Conservation (phyloP, 2,329 filamentous ascomycete species). For the Kalmusia sp. region DNA sequence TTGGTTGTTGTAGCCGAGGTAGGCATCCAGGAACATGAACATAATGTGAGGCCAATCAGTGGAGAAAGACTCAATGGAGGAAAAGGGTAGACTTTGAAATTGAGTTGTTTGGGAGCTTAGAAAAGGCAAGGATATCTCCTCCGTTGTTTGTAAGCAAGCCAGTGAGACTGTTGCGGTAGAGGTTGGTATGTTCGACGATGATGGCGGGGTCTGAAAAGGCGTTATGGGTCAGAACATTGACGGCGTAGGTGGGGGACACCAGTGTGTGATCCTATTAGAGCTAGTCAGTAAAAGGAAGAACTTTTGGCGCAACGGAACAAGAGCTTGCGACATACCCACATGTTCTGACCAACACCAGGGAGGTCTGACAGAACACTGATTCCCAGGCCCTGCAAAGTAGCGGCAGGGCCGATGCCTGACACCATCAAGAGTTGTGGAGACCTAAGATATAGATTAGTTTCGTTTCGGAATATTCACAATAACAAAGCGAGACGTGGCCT, state of each 20-base stretch:
- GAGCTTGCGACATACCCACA: conserved; percentile 17
- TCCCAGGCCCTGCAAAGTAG: conserved; percentile 25
- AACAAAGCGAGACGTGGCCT: too few relatives aligned
- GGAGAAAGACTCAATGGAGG: background rate
- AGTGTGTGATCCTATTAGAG: conserved; percentile 9
- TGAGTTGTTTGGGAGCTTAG: background rate
- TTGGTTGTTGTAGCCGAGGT: background rate
- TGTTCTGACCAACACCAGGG: conserved; percentile 30
- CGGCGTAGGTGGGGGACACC: background rate
- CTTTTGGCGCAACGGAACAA: background rate
- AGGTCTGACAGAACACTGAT: conserved; percentile 27
- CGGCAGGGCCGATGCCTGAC: conserved; percentile 44
- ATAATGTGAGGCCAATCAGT: background rate
- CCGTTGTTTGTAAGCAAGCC: background rate
- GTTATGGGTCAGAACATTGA: background rate
- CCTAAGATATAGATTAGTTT: too few relatives aligned
- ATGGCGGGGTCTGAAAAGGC: background rate
- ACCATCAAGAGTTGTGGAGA: conserved; percentile 49
- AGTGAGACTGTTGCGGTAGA: background rate
- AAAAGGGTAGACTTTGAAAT: background rate
- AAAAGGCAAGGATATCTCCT: background rate
- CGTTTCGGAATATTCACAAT: too few relatives aligned
- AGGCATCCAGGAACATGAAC: background rate
- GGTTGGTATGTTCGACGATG: background rate
- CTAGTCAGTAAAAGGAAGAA: too few relatives aligned